A percentile compares a stretch with the other conserved stretches of the same genome.
These are phyloP conservation scores for Chlorella ohadii DNA, from an alignment of 139 green algal species.

Conservation along the genomic window DNA sequence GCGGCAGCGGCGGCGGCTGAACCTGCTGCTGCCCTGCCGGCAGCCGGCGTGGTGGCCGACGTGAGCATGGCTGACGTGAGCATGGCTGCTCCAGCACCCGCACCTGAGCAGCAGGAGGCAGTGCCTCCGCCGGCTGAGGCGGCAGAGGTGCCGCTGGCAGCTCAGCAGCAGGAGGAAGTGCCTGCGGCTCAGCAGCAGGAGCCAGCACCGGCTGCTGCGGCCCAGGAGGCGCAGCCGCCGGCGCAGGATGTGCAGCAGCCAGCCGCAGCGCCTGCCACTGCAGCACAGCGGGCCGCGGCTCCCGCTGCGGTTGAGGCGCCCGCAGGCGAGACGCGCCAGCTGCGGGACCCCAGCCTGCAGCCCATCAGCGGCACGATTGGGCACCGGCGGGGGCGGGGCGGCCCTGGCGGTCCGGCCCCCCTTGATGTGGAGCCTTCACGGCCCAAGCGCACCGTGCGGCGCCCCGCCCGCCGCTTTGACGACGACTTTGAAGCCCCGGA, in stretches of 20 bases:
- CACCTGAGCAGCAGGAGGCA: neutral
- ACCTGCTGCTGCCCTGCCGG: neutral
- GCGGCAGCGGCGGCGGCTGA: neutral
- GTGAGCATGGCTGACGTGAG: neutral
- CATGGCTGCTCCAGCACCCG: neutral
- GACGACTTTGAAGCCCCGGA: slow-evolving; percentile 30
- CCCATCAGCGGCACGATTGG: slow-evolving; percentile 23
- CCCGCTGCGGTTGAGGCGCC: neutral
- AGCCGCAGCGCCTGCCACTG: too few species aligned
- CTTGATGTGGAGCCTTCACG: slow-evolving; percentile 5
- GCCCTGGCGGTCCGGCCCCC: neutral
- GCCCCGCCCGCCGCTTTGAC: slow-evolving; percentile 21
- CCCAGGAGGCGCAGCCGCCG: neutral
- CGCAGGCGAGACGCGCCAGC: neutral
- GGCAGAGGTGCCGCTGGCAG: neutral
- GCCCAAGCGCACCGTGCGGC: slow-evolving; percentile 25
- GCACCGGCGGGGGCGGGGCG: neutral
- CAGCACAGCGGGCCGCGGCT: neutral
- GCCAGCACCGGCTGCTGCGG: too few species aligned
- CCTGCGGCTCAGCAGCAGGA: too few species aligned
- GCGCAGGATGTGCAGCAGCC: neutral
- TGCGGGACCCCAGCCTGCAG: slow-evolving; percentile 27
- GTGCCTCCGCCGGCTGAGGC: neutral
- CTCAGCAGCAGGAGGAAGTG: neutral
- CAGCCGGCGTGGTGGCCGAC: neutral